Base-by-base conservation (phyloP, 106 monocot species). In the Dioscorea zingiberensis region DNA sequence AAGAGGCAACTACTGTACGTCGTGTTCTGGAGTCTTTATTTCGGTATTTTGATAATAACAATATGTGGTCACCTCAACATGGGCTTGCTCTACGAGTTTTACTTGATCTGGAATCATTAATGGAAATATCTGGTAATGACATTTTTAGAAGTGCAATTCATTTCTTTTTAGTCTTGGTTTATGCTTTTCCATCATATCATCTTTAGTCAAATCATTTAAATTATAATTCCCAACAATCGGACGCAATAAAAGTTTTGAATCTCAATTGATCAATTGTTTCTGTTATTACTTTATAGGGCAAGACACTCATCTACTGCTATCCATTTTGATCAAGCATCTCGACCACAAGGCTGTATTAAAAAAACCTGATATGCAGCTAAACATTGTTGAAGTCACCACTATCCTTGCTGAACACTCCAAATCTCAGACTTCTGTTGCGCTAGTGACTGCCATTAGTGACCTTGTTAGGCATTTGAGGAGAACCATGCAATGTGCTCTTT, bases 281-380 rank as follows among this genome's bases (percentile, higher is more conserved):
- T 49, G 18, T 45, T 60, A 48, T 24, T 38, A 38, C 38, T 44
- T 65, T 77, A 30, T 76, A 94, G 94, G 90, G 28, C 82, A 90
- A 80, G 82, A 90, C 53, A 44, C 81, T 2, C 87, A 90, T 80
- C 32, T 94, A 18, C 54, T 94, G 56, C 65, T 90, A 46, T 94
- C 90, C 21, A 84, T 84, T 38, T 67, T 94, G 59, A 72, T 90
- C 32, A 94, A 94, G 76, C 94, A 94, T 77, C 81, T 94, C 25
- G 94, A 94, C 7, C 90, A 94, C 70, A 90, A 82, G 80, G 65
- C 77, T 32, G 80, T 94, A 21, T 23, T 71, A 30, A 94, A 90
- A 68, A 81, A 87, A 46, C 77, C 79, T 67, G 77, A 80, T 9
- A 82, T 87, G 73, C 90, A 87, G 73, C 65, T 90, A 48, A 68